Percentiles rank a stretch among this genome's conserved stretches.
Evolutionary conservation across 1,284 basidiomycete genomes (phyloP).

Genomic region (Trichosporon coremiiforme): DNA sequence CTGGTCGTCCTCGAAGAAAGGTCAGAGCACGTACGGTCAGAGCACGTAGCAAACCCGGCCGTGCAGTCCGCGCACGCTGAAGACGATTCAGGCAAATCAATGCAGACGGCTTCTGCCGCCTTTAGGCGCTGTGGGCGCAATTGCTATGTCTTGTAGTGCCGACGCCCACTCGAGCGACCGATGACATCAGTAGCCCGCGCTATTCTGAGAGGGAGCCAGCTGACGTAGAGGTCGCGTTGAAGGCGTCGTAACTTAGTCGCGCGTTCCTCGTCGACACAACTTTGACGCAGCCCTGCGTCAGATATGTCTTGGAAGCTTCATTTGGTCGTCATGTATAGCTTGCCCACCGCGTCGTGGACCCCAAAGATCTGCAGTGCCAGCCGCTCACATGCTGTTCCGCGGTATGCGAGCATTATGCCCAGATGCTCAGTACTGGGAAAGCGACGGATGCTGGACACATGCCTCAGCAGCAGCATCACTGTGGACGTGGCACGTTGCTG

Average conservation of each 20-base stretch:
- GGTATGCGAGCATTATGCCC: background rate
- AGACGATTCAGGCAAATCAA: too few species aligned
- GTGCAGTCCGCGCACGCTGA: too few species aligned
- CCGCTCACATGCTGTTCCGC: background rate
- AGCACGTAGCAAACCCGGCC: background rate
- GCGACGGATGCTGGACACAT: background rate
- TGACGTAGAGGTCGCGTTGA: background rate
- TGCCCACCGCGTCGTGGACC: background rate
- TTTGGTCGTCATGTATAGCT: background rate
- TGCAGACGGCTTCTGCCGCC: too few species aligned
- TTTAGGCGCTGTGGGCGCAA: too few species aligned
- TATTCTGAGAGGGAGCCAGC: background rate
- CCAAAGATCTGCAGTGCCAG: background rate
- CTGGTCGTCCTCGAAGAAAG: too few species aligned
- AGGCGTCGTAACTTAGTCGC: background rate
- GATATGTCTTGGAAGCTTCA: background rate
- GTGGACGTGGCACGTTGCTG: background rate
- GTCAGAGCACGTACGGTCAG: too few species aligned
- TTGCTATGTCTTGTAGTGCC: too few species aligned
- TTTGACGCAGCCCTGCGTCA: background rate
- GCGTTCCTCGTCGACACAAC: background rate
- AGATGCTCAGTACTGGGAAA: background rate
- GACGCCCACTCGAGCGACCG: background rate
- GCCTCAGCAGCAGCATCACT: background rate
- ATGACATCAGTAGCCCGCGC: background rate